phyloP scores from a whole-genome alignment of 139 green algal genomes.

The Chlorella sp. region DNA sequence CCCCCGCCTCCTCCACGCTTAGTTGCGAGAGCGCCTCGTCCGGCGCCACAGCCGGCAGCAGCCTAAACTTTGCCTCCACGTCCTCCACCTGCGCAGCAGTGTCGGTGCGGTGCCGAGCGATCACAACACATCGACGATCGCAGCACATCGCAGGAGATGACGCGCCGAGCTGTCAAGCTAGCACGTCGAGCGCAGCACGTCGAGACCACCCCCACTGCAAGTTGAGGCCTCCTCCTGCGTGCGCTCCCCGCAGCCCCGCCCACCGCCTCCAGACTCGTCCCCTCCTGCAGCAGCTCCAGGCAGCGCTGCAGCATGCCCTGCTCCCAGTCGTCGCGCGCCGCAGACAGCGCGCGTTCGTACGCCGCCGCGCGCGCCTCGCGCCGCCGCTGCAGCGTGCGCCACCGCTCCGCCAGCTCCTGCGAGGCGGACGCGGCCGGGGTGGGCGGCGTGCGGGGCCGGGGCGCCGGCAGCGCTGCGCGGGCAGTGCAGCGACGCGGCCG shows the following conservation, averaged over 20 bases:
- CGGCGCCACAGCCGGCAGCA: slow-evolving; percentile 6
- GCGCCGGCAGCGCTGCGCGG: no score
- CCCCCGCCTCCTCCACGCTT: neutral
- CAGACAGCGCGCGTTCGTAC: slow-evolving; percentile 29
- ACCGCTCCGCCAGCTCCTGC: slow-evolving; percentile 36
- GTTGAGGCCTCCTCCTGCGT: no score
- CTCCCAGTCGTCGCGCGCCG: slow-evolving; percentile 16
- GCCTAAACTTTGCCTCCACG: slow-evolving; percentile 39
- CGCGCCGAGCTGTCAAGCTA: no score
- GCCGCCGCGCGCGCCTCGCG: slow-evolving; percentile 29
- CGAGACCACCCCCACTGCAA: no score
- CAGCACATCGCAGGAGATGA: no score
- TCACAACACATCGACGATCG: neutral
- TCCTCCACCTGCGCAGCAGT: slow-evolving; percentile 41
- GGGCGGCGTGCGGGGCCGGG: no score
- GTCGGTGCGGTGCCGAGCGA: neutral
- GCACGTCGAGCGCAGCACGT: no score
- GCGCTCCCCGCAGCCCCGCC: no score
- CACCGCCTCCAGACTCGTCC: no score
- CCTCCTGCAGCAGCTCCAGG: slow-evolving; percentile 31
- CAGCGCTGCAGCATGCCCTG: slow-evolving; percentile 25
- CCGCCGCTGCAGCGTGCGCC: slow-evolving; percentile 39
- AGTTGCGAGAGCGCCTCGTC: no score
- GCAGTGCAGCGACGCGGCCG: no score
- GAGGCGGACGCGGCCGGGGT: no score